A percentile compares a stretch with the other conserved stretches of the same genome.
phyloP scores from a whole-genome alignment of 73 alveolate genomes.

The Paramecium biaurelia region DNA sequence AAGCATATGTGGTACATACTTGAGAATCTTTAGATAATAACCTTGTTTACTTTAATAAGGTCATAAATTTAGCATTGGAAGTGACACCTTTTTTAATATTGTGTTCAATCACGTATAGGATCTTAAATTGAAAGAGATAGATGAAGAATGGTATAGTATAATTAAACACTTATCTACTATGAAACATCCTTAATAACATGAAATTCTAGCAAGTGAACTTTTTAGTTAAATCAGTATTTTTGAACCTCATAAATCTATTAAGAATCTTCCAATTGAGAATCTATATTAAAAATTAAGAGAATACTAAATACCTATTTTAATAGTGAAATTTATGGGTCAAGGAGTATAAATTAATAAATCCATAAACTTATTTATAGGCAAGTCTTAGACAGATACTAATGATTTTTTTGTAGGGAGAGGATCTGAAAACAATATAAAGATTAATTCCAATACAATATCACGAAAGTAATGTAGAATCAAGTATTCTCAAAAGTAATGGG shows the following conservation, averaged over 20 bases:
- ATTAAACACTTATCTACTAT: background rate
- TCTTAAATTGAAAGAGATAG: background rate
- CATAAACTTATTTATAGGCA: background rate
- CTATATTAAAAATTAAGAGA: background rate
- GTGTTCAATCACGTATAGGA: background rate
- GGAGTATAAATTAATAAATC: background rate
- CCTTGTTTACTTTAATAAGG: background rate
- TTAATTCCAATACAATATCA: background rate
- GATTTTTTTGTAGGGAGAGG: slow-evolving; percentile 29
- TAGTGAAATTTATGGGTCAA: background rate
- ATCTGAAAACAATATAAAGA: background rate
- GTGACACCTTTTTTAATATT: background rate
- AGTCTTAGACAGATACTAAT: background rate
- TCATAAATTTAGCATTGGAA: background rate
- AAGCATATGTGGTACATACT: background rate
- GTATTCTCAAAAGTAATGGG: background rate
- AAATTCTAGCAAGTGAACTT: background rate
- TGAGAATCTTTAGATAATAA: background rate
- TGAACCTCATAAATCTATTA: background rate
- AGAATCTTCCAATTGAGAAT: background rate
- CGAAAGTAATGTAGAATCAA: background rate
- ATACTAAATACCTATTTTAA: background rate
- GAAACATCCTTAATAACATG: background rate
- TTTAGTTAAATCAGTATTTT: background rate
- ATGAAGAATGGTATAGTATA: background rate